phyloP scores from a whole-genome alignment of 495 filamentous ascomycete species.

The Penicillium coffeae region DNA sequence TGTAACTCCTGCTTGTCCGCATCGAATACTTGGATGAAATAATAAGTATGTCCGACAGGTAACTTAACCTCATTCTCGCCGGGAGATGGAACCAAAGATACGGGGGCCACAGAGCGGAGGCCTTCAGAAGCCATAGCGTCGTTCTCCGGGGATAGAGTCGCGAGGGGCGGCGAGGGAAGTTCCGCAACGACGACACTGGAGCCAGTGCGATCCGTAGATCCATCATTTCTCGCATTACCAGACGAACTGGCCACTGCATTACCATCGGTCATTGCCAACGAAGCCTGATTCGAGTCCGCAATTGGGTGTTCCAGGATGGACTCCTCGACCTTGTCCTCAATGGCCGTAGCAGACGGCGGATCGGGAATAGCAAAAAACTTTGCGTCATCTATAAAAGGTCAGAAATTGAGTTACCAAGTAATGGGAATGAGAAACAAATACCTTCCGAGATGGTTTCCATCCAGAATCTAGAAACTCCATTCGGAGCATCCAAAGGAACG shows the following conservation, averaged over 20 bases:
- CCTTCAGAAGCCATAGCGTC: constrained; percentile 4
- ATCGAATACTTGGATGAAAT: constrained; percentile 52
- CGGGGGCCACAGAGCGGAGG: neutral
- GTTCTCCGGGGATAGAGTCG: constrained; percentile 12
- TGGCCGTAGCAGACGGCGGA: constrained; percentile 20
- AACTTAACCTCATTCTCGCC: constrained; percentile 14
- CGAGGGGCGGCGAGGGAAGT: constrained; percentile 1
- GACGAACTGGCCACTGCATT: constrained; percentile 37
- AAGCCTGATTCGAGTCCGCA: constrained; percentile 21
- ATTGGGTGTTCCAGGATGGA: constrained; percentile 24
- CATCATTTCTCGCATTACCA: constrained; percentile 1
- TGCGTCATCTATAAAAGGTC: constrained; percentile 27
- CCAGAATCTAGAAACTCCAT: constrained; percentile 37
- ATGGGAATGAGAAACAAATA: constrained; percentile 5
- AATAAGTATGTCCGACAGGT: constrained; percentile 41
- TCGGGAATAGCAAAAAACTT: constrained; percentile 44
- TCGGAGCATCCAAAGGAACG: constrained; percentile 26
- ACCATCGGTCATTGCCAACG: constrained; percentile 14
- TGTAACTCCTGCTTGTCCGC: constrained; percentile 39
- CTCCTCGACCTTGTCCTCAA: constrained; percentile 36
- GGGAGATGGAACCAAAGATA: neutral
- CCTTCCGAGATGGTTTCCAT: constrained; percentile 42
- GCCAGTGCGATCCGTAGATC: neutral
- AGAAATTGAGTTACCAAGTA: neutral
- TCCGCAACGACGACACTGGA: neutral